phyloP scores from a whole-genome alignment of 2,329 filamentous ascomycete species.

The Clonostachys byssicola region DNA sequence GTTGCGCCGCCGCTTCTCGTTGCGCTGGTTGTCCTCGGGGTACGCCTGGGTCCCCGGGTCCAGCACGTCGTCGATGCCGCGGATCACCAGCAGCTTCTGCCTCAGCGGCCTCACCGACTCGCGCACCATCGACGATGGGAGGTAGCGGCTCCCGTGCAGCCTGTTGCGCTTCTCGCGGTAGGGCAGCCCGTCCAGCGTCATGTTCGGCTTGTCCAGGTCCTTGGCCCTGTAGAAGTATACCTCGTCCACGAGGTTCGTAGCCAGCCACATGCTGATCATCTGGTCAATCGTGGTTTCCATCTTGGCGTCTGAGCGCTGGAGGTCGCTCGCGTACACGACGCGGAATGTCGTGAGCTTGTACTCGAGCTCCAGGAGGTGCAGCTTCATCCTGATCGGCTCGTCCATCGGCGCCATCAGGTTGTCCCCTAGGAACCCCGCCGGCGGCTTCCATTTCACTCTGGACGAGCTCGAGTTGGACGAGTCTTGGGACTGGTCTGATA shows the following conservation, averaged over 20 bases:
- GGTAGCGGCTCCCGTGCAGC: conserved; percentile 3
- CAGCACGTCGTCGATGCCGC: conserved; percentile 15
- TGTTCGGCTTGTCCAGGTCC: conserved; percentile 13
- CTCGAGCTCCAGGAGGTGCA: conserved; percentile 19
- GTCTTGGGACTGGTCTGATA: conserved; percentile 11
- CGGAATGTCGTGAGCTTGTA: conserved; percentile 18
- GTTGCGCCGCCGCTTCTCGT: conserved; percentile 9
- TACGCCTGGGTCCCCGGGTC: conserved; percentile 17
- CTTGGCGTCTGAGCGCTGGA: conserved; percentile 9
- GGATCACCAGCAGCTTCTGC: conserved; percentile 16
- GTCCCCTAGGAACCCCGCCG: conserved; percentile 13
- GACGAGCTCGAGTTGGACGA: conserved; percentile 12
- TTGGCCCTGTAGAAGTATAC: conserved; percentile 19
- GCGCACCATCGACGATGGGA: conserved; percentile 8
- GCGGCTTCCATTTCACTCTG: conserved; percentile 9
- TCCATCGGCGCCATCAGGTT: conserved; percentile 8
- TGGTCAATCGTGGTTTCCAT: conserved; percentile 12
- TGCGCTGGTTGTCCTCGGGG: conserved; percentile 12
- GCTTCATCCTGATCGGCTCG: conserved; percentile 15
- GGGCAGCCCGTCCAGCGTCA: conserved; percentile 6
- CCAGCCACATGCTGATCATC: conserved; percentile 19
- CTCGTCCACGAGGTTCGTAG: conserved; percentile 18
- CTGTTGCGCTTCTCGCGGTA: conserved; percentile 13
- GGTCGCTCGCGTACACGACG: conserved; percentile 19
- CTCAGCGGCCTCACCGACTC: conserved; percentile 7